Percentiles rank a stretch among this genome's conserved stretches.
Evolutionary conservation across 805 yeast genomes (phyloP).

Genomic region (Wickerhamiella vanderwaltii): DNA sequence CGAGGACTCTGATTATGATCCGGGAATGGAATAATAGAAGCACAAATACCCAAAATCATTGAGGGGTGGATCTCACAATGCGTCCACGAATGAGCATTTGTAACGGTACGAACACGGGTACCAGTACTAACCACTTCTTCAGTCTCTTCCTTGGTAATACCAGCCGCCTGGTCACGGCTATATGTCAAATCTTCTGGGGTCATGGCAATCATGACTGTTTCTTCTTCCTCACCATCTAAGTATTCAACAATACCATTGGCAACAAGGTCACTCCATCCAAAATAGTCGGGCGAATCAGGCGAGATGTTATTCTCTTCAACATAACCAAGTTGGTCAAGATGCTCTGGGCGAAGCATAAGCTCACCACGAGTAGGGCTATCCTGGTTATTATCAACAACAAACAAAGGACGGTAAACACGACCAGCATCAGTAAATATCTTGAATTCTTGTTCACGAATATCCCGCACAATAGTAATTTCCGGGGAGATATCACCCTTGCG

Average conservation of each 20-base stretch:
- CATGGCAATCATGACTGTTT: conserved; percentile 97
- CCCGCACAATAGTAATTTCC: conserved; percentile 93
- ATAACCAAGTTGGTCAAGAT: conserved; percentile 57
- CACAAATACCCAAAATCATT: conserved; percentile 97
- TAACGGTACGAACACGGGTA: conserved; percentile 56
- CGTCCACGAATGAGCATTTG: conserved; percentile 70
- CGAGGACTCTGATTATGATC: conserved; percentile 99
- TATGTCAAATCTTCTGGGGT: conserved; percentile 91
- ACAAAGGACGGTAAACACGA: conserved; percentile 92
- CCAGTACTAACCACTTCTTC: conserved; percentile 55
- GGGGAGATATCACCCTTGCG: conserved; percentile 92
- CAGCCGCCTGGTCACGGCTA: conserved; percentile 33
- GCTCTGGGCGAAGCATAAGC: conserved; percentile 72
- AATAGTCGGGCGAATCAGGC: conserved; percentile 40
- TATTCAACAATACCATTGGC: conserved; percentile 86
- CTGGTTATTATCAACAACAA: conserved; percentile 71
- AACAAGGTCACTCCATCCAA: conserved; percentile 77
- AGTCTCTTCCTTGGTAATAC: conserved; percentile 26
- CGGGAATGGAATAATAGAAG: conserved; percentile 98
- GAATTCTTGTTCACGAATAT: conserved; percentile 92
- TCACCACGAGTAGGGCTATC: conserved; percentile 50
- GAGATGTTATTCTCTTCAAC: conserved; percentile 36
- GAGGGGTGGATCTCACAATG: conserved; percentile 99
- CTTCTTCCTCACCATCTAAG: conserved; percentile 98
- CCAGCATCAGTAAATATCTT: conserved; percentile 97